Percentiles rank a stretch among this genome's conserved stretches.
phyloP scores from a whole-genome alignment of 305 asterid genomes.

The Fraxinus angustifolia region DNA sequence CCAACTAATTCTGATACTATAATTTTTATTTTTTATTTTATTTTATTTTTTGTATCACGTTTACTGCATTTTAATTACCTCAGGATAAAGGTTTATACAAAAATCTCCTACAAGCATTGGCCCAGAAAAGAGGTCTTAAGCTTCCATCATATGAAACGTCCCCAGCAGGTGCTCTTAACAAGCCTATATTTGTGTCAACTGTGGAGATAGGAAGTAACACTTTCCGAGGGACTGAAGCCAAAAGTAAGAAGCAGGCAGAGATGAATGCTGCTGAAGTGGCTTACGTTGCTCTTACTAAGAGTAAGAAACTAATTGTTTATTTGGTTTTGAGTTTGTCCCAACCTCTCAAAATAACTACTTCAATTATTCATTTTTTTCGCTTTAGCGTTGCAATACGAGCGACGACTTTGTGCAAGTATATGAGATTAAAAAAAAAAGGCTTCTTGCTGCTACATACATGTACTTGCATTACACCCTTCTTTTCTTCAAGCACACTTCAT shows the following conservation, averaged over 20 bases:
- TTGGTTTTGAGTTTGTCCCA: background rate
- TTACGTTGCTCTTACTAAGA: constrained; percentile 37
- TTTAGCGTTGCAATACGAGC: background rate
- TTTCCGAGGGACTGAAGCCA: constrained; percentile 55
- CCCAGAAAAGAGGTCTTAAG: constrained; percentile 46
- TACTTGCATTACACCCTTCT: background rate
- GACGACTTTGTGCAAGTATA: background rate
- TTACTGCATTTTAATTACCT: constrained; percentile 13
- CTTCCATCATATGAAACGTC: constrained; percentile 55
- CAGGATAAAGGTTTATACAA: constrained; percentile 67
- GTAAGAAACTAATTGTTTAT: constrained; percentile 36
- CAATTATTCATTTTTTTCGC: background rate
- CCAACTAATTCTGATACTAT: background rate
- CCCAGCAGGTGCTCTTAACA: constrained; percentile 49
- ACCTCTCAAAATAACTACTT: background rate
- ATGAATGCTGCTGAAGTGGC: constrained; percentile 78
- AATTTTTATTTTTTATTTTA: background rate
- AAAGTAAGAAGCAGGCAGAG: constrained; percentile 73
- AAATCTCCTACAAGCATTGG: constrained; percentile 62
- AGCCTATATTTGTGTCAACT: constrained; percentile 44
- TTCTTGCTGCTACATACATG: background rate
- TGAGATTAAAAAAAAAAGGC: background rate
- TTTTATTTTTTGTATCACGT: background rate
- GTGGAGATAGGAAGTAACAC: constrained; percentile 49
- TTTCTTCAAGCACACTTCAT: background rate